Conservation (phyloP, 23 red algal genomes). For the Gracilariopsis chorda region DNA sequence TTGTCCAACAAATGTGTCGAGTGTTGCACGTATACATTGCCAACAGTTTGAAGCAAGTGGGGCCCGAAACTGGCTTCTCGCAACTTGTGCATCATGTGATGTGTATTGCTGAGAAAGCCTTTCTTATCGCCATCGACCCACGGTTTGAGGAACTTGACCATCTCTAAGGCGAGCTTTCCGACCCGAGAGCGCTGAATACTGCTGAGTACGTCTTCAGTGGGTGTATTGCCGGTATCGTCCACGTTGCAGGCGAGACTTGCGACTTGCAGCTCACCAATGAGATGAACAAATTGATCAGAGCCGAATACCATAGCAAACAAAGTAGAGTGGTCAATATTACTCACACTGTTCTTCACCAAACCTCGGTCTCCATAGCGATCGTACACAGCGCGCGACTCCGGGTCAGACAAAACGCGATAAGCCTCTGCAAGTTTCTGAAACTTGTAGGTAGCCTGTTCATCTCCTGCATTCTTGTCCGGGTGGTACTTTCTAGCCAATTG, state of each 20-base stretch:
- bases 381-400: slow-evolving; percentile 63
- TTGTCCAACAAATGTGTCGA: slow-evolving; percentile 38
- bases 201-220: slow-evolving; percentile 28
- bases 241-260: slow-evolving; percentile 41
- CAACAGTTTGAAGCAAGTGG: slow-evolving; percentile 43
- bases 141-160: slow-evolving; percentile 62
- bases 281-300: slow-evolving; percentile 60
- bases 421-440: slow-evolving; percentile 83
- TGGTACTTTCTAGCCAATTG: slow-evolving; percentile 74
- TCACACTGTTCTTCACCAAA: slow-evolving; percentile 55
- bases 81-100: slow-evolving; percentile 28
- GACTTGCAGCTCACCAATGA: slow-evolving; percentile 67
- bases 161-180: slow-evolving; percentile 42
- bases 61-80: slow-evolving; percentile 59
- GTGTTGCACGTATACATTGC: slow-evolving; percentile 61
- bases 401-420: slow-evolving; percentile 69
- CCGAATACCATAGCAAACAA: slow-evolving; percentile 82
- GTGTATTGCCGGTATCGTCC: slow-evolving; percentile 57
- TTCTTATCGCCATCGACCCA: slow-evolving; percentile 78
- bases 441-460: slow-evolving; percentile 76
- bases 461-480: slow-evolving; percentile 67
- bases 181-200: slow-evolving; percentile 38
- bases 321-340: slow-evolving; percentile 56
- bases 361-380: slow-evolving; percentile 58
- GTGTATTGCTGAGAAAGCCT: slow-evolving; percentile 34